These are phyloP conservation scores for Myxozyma monticola DNA, from an alignment of 805 yeast species.

Conservation along the genomic window DNA sequence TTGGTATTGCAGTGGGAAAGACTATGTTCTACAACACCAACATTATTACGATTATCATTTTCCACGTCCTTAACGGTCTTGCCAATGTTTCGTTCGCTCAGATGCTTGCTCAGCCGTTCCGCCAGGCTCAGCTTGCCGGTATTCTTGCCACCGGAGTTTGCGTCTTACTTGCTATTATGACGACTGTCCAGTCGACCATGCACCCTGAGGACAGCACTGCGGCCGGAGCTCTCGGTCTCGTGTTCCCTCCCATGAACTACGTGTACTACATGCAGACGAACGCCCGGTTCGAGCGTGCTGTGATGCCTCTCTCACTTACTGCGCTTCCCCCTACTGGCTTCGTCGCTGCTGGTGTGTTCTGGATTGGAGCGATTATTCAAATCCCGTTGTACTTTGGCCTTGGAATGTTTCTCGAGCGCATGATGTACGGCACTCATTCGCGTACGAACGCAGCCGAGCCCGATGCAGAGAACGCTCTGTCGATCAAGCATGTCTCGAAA, in stretches of 20 bases:
- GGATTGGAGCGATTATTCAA: conserved; percentile 39
- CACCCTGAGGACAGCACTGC: conserved; percentile 33
- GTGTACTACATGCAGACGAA: conserved; percentile 38
- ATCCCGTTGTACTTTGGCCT: conserved; percentile 35
- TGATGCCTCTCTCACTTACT: conserved; percentile 32
- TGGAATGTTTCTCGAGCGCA: conserved; percentile 34
- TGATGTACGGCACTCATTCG: conserved; percentile 33
- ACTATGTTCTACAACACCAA: conserved; percentile 35
- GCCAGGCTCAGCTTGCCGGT: conserved; percentile 39
- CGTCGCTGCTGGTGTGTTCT: conserved; percentile 32
- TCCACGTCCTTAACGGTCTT: conserved; percentile 39
- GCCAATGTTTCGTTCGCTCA: conserved; percentile 38
- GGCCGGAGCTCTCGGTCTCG: conserved; percentile 35
- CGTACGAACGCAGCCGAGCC: conserved; percentile 23
- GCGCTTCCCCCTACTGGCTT: conserved; percentile 36
- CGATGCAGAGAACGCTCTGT: conserved; percentile 31
- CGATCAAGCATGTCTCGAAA: conserved; percentile 34
- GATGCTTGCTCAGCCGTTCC: conserved; percentile 37
- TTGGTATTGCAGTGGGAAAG: conserved; percentile 33
- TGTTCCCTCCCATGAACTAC: conserved; percentile 42
- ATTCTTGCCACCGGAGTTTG: conserved; percentile 39
- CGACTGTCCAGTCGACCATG: conserved; percentile 37
- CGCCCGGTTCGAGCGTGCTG: conserved; percentile 36
- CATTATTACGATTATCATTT: conserved; percentile 35
- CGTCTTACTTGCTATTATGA: conserved; percentile 37